Evolutionary conservation across 768 basidiomycete genomes (phyloP).

Genomic region (Lentinus brumalis): DNA sequence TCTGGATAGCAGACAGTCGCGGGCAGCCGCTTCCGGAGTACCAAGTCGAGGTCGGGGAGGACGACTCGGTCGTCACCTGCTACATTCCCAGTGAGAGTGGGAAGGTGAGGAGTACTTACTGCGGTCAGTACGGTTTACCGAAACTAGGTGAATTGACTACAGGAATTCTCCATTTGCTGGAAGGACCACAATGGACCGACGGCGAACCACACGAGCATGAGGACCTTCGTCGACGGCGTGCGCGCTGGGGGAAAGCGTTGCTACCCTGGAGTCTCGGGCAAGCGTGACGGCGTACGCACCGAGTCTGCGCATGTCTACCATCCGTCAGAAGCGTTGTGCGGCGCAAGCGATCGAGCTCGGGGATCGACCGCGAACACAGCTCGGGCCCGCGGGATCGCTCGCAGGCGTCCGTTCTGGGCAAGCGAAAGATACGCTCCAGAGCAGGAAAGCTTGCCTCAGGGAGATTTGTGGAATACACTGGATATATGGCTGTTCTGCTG

Average conservation of each 20-base stretch:
- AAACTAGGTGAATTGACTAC: neutral
- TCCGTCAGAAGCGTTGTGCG: no score
- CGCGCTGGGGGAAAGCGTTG: neutral
- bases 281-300: slow-evolving; percentile 2
- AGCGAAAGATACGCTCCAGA: no score
- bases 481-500: no score
- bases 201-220: slow-evolving; percentile 1
- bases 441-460: no score
- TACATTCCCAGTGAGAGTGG: slow-evolving; percentile 13
- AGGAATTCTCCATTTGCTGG: slow-evolving; percentile 11
- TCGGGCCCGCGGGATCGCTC: no score
- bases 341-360: no score
- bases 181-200: slow-evolving; percentile 6
- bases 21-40: slow-evolving; percentile 4
- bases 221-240: slow-evolving; percentile 3
- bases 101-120: slow-evolving; percentile 1
- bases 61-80: neutral
- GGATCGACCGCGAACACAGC: no score
- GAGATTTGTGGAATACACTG: no score
- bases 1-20: slow-evolving; percentile 1
- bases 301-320: neutral
- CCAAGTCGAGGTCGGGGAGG: neutral
- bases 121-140: no score
- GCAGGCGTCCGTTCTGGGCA: no score
- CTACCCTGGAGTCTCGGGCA: slow-evolving; percentile 4